Evolutionary conservation across 768 basidiomycete species (phyloP).

Genomic region (Tulasnella sp.): DNA sequence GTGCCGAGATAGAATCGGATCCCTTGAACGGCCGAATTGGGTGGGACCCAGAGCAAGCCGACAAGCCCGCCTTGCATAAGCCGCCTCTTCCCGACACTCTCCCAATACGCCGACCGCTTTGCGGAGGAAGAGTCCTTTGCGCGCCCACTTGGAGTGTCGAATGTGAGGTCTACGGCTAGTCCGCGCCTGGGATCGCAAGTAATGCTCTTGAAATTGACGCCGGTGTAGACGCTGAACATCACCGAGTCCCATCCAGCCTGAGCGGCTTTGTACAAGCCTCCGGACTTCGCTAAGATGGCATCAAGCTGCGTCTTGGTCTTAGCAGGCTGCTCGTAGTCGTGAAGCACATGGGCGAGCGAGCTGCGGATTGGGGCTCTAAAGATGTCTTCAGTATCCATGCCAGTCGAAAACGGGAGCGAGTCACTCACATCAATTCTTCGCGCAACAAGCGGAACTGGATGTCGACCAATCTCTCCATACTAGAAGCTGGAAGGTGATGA

Average conservation of each 20-base stretch:
- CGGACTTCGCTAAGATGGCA: constrained; percentile 34
- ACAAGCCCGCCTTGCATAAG: constrained; percentile 66
- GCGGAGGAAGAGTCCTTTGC: constrained; percentile 50
- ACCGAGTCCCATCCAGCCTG: constrained; percentile 29
- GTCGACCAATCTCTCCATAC: constrained; percentile 70
- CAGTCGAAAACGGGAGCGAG: neutral
- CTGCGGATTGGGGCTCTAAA: constrained; percentile 57
- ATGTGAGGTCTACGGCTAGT: constrained; percentile 52
- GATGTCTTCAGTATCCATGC: neutral
- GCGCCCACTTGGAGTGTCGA: constrained; percentile 61
- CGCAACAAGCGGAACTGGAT: constrained; percentile 74
- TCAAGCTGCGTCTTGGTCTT: constrained; percentile 29
- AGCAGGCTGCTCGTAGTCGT: constrained; percentile 47
- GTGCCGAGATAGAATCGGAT: constrained; percentile 57
- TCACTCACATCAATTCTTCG: constrained; percentile 65
- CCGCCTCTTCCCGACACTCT: constrained; percentile 60
- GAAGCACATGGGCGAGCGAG: constrained; percentile 54
- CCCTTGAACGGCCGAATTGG: neutral
- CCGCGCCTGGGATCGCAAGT: constrained; percentile 47
- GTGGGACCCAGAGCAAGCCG: constrained; percentile 57
- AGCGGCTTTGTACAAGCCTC: constrained; percentile 39
- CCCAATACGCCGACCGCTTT: constrained; percentile 61
- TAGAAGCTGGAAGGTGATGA: constrained; percentile 59
- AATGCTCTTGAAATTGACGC: constrained; percentile 32
- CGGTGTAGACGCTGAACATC: constrained; percentile 40